A percentile compares a stretch with the other conserved stretches of the same genome.
These are phyloP conservation scores for Aspergillus bombycis DNA, from an alignment of 2,329 filamentous ascomycete genomes.

Conservation along the genomic window DNA sequence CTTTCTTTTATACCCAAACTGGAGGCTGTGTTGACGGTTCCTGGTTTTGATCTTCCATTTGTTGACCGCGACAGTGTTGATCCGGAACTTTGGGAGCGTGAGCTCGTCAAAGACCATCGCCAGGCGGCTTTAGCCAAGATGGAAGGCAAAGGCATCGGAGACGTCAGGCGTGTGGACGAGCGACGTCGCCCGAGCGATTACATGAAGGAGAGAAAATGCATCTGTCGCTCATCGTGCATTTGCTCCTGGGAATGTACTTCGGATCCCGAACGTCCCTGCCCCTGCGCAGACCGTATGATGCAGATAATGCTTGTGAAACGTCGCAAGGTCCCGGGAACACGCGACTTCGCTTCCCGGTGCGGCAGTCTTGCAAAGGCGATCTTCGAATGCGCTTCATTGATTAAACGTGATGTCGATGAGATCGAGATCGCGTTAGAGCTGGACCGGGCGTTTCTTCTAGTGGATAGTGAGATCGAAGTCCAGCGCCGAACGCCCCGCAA, in stretches of 20 bases:
- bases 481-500: conserved; percentile 25
- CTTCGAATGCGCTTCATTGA: conserved; percentile 34
- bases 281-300: conserved; percentile 40
- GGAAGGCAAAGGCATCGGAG: conserved; percentile 39
- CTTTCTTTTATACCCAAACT: conserved; percentile 27
- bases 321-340: conserved; percentile 22
- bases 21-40: conserved; percentile 18
- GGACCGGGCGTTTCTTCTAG: conserved; percentile 26
- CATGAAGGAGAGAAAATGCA: conserved; percentile 38
- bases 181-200: conserved; percentile 28
- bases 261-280: conserved; percentile 34
- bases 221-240: conserved; percentile 36
- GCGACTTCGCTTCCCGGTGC: conserved; percentile 25
- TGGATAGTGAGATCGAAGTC: conserved; percentile 35
- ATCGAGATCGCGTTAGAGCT: conserved; percentile 29
- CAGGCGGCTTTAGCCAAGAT: conserved; percentile 37
- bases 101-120: conserved; percentile 35
- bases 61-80: conserved; percentile 22
- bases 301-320: conserved; percentile 33
- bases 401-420: conserved; percentile 25
- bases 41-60: conserved; percentile 29
- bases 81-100: conserved; percentile 25
- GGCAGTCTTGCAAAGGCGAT: conserved; percentile 32
- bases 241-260: conserved; percentile 40
- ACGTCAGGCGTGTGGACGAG: conserved; percentile 34